Evolutionary conservation across 148 eudicot genomes (phyloP).

Genomic region (Persicaria tinctoria): DNA sequence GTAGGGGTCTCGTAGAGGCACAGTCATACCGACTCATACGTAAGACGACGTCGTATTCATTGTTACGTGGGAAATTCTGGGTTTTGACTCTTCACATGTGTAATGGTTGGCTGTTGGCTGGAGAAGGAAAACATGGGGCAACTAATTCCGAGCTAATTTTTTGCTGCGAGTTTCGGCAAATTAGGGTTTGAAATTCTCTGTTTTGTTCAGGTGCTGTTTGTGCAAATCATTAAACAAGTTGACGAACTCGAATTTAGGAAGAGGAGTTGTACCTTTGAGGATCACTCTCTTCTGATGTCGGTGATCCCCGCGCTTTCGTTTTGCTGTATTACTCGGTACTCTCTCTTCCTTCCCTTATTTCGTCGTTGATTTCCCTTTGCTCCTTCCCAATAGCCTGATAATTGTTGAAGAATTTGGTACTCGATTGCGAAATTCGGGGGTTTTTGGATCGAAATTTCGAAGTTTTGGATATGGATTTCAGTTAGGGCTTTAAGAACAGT

Average conservation of each 20-base stretch:
- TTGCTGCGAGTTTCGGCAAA: background rate
- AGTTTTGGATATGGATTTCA: background rate
- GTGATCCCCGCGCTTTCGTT: background rate
- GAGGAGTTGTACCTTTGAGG: background rate
- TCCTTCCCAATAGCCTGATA: background rate
- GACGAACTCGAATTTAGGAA: background rate
- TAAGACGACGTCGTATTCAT: conserved; percentile 6
- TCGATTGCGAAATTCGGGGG: background rate
- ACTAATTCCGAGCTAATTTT: background rate
- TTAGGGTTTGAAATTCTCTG: background rate
- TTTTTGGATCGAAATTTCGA: background rate
- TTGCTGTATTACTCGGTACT: background rate
- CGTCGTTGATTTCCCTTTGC: background rate
- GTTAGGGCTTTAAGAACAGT: background rate
- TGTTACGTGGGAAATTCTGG: background rate
- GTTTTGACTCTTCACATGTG: conserved; percentile 11
- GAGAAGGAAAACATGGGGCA: background rate
- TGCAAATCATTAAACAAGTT: background rate
- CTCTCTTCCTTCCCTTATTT: background rate
- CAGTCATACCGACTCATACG: background rate
- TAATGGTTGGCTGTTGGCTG: background rate
- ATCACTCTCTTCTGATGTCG: background rate
- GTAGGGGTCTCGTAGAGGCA: too few relatives aligned
- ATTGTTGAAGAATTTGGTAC: background rate
- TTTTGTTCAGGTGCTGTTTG: background rate